Evolutionary conservation across 192 early-diverging fungal genomes (phyloP).

Genomic region (Coemansia sp.): DNA sequence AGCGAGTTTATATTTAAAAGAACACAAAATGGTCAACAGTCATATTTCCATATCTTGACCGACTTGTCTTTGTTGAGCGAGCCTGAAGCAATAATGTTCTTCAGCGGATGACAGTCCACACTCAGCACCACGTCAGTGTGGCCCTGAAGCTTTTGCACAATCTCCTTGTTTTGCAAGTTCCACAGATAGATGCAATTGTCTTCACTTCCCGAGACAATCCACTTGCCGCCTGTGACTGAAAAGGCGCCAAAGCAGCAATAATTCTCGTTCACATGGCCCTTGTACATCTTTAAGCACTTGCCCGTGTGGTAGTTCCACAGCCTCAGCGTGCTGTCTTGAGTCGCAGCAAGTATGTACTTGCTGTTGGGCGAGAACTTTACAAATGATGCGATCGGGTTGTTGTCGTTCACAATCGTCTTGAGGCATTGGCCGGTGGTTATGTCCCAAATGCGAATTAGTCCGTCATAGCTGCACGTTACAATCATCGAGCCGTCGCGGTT

Average conservation of each 20-base stretch:
- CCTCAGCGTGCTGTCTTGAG: slow-evolving; percentile 88
- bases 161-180: slow-evolving; percentile 93
- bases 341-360: slow-evolving; percentile 95
- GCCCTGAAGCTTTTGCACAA: slow-evolving; percentile 91
- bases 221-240: slow-evolving; percentile 81
- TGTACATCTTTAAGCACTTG: slow-evolving; percentile 95
- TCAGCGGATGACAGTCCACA: slow-evolving; percentile 90
- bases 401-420: slow-evolving; percentile 94
- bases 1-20: neutral
- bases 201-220: slow-evolving; percentile 96
- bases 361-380: slow-evolving; percentile 99
- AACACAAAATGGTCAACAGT: slow-evolving; percentile 18
- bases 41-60: slow-evolving; percentile 79
- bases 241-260: slow-evolving; percentile 96
- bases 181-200: slow-evolving; percentile 94
- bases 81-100: slow-evolving; percentile 94
- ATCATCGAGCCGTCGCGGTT: slow-evolving; percentile 97
- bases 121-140: slow-evolving; percentile 91
- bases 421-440: slow-evolving; percentile 95
- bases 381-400: slow-evolving; percentile 94
- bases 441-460: slow-evolving; percentile 98
- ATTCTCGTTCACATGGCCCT: slow-evolving; percentile 85
- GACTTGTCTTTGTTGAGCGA: slow-evolving; percentile 87
- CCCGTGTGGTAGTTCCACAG: slow-evolving; percentile 92
- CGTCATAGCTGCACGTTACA: slow-evolving; percentile 92